Evolutionary conservation across 352 stramenopile species (phyloP).

Genomic region (Phytophthora tubulina): DNA sequence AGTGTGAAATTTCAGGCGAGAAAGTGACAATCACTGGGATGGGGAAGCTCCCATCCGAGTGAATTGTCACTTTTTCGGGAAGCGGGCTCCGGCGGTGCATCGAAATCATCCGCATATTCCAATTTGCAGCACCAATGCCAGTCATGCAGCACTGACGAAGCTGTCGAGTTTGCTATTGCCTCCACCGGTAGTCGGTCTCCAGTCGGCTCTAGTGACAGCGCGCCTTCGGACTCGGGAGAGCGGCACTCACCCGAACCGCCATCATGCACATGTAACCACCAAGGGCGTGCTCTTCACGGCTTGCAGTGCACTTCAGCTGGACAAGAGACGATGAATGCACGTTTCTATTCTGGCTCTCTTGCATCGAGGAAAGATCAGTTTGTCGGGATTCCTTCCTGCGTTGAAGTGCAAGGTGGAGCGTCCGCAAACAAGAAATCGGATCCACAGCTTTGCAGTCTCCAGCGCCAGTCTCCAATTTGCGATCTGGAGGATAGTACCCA

Average conservation of each 20-base stretch:
- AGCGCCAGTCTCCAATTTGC: no score
- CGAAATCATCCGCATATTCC: background rate
- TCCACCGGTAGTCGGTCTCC: no score
- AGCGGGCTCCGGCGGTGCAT: background rate
- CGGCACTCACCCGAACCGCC: no score
- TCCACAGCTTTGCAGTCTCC: no score
- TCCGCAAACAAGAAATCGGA: background rate
- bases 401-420: conserved; percentile 6
- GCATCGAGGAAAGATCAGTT: background rate
- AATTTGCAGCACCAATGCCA: background rate
- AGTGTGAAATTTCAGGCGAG: background rate
- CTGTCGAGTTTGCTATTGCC: background rate
- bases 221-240: no score
- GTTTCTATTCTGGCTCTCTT: conserved; percentile 17
- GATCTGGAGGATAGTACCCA: no score
- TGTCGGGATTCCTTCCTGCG: conserved; percentile 1
- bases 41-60: no score
- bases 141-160: background rate
- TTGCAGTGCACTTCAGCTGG: background rate
- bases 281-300: background rate
- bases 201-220: no score
- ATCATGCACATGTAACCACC: background rate
- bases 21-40: background rate
- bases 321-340: conserved; percentile 10
- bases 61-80: background rate